Base-by-base conservation (phyloP, 805 yeast species). In the Candida nemodendra region DNA sequence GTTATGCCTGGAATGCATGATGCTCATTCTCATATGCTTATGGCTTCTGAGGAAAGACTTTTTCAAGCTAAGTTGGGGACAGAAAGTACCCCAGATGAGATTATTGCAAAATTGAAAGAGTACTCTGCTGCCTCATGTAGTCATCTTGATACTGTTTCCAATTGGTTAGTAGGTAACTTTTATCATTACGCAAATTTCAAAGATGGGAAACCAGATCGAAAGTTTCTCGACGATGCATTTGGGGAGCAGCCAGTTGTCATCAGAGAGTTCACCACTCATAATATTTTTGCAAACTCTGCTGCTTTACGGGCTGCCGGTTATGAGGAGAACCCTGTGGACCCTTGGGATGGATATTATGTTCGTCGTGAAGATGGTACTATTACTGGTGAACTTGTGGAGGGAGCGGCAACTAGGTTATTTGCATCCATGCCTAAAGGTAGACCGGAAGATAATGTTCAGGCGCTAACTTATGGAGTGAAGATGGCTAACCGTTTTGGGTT, bases 1-100 rank as follows among this genome's bases (percentile, higher is more conserved):
- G 56, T 53, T 13, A 50, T 51, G 55, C 58, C 58, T 19, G 58
- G 58, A n/a, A 50, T 53, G 54, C 58, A 53, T 36, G 58, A 53
- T 39, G 56, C 56, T 27, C 56, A 53, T 38, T 43, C 47, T 36
- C 58, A 51, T 39, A 32, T 53, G 28, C 36, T 53, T 22, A 51
- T 51, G 56, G 57, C 57, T 17, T 48, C 55, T 1, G 45, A 50
- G 26, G 56, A 53, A 35, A 53, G 50, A 33, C 30, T 53, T 7
- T 53, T 51, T 25, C 47, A 53, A 27, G 57, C 57, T 9, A 51
- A 53, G 31, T 39, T 53, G 5, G 57, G 57, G 11, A 30, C 41
- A 11, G 32, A 33, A 23, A 24, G 45, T 11, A 36, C 43, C 5
- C 51, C 54, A 22, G 50, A 45, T 7, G 52, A 50, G 42, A 53